These are phyloP conservation scores for Cladosporium sp. DNA, from an alignment of 2,329 filamentous ascomycete species.

Conservation along the genomic window DNA sequence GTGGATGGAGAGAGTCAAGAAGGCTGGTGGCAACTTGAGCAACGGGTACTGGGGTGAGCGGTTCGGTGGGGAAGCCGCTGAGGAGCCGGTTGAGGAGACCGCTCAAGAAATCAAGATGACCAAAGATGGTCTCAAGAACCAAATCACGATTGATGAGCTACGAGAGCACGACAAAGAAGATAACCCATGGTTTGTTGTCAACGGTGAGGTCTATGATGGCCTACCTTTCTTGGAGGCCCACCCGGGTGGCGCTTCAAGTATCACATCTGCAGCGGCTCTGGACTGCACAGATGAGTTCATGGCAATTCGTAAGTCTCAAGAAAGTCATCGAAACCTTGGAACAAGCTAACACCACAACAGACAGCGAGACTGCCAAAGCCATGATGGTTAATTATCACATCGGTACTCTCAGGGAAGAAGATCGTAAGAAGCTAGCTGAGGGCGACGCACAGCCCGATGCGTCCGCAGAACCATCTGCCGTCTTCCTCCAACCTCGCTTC, in stretches of 20 bases:
- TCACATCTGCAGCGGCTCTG: conserved; percentile 73
- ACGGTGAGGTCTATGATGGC: conserved; percentile 86
- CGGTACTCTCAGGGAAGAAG: conserved; percentile 64
- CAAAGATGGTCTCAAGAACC: conserved; percentile 59
- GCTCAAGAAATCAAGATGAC: conserved; percentile 72
- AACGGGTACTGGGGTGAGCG: conserved; percentile 85
- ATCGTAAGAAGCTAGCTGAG: conserved; percentile 50
- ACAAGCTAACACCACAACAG: conserved; percentile 39
- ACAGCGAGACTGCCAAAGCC: conserved; percentile 84
- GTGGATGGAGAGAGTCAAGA: conserved; percentile 93
- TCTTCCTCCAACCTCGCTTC: conserved; percentile 66
- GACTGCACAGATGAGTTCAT: conserved; percentile 87
- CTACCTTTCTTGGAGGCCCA: conserved; percentile 75
- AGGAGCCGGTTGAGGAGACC: conserved; percentile 43
- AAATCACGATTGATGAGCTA: conserved; percentile 68
- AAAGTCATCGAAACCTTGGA: too few species aligned
- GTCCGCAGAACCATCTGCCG: conserved; percentile 44
- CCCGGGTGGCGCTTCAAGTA: conserved; percentile 81
- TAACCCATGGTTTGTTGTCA: conserved; percentile 81
- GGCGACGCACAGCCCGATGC: conserved; percentile 40
- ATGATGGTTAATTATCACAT: conserved; percentile 89
- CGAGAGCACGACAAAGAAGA: conserved; percentile 61
- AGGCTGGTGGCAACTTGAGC: conserved; percentile 69
- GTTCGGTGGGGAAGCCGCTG: conserved; percentile 48
- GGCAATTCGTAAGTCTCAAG: conserved; percentile 70